Evolutionary conservation across 169 alveolate genomes (phyloP).

Genomic region (Plasmodium malariae): DNA sequence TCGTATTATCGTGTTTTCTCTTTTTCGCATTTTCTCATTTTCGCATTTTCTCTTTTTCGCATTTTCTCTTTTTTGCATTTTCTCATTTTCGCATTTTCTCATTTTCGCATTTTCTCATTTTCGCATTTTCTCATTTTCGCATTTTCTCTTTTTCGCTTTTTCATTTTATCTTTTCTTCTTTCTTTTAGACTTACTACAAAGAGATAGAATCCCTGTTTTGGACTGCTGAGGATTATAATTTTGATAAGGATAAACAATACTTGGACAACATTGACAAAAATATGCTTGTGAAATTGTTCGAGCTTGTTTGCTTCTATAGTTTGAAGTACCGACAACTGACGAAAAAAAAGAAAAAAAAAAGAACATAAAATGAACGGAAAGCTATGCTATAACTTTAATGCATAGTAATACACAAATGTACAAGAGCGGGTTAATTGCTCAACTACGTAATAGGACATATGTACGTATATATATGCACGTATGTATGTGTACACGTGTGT

Average conservation of each 20-base stretch:
- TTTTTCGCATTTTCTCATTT: neutral
- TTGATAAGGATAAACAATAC: constrained; percentile 83
- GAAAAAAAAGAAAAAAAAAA: neutral
- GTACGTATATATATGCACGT: neutral
- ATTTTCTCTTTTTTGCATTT: too few relatives aligned
- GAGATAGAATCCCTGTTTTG: constrained; percentile 90
- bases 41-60: too few relatives aligned
- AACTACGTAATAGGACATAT: neutral
- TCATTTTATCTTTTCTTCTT: neutral
- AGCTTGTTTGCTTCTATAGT: constrained; percentile 75
- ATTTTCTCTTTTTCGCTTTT: neutral
- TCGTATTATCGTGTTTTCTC: neutral
- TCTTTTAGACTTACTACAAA: constrained; percentile 86
- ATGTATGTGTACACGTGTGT: neutral
- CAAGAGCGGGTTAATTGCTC: neutral
- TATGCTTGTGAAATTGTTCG: constrained; percentile 62
- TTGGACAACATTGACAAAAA: constrained; percentile 66
- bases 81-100: too few relatives aligned
- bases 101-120: too few relatives aligned
- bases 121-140: too few relatives aligned
- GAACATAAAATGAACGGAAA: too few relatives aligned
- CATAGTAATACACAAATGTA: too few relatives aligned
- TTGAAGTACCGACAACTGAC: constrained; percentile 40
- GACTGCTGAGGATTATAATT: constrained; percentile 92
- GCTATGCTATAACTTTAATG: too few relatives aligned